Conservation (phyloP, 306 rosid species). For the Pachyrhizus erosus region DNA sequence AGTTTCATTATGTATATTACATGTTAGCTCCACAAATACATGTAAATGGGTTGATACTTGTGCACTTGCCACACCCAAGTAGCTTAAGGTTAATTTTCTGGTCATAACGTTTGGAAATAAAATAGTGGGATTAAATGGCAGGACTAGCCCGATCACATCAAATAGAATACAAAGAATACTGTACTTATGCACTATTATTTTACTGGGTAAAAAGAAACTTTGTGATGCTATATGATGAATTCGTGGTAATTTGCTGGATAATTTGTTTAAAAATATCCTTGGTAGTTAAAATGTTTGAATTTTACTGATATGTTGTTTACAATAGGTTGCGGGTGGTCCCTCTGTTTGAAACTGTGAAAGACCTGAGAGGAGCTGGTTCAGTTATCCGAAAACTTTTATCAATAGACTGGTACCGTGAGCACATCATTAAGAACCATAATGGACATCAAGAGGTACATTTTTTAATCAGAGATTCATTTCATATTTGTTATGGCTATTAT, state of each 20-base stretch:
- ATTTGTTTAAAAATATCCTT: background rate
- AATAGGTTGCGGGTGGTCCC: conserved; percentile 94
- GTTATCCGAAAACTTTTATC: conserved; percentile 81
- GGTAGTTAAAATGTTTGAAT: conserved; percentile 6
- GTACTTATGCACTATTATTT: background rate
- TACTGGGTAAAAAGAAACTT: background rate
- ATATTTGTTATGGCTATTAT: background rate
- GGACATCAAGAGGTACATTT: conserved; percentile 88
- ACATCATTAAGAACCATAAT: conserved; percentile 76
- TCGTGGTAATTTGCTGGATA: conserved; percentile 3
- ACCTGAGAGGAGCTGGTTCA: conserved; percentile 89
- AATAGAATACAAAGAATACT: background rate
- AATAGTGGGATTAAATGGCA: conserved; percentile 10
- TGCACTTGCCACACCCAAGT: conserved; percentile 1
- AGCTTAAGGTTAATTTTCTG: conserved; percentile 22
- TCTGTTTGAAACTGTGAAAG: conserved; percentile 92
- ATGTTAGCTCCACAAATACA: background rate
- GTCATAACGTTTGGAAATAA: background rate
- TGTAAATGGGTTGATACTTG: background rate
- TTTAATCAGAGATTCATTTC: background rate
- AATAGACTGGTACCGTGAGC: conserved; percentile 89
- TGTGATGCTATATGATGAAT: conserved; percentile 6
- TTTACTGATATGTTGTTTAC: conserved; percentile 34
- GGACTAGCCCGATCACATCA: background rate
- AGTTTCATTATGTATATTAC: conserved; percentile 4